Conservation (phyloP, 2,329 filamentous ascomycete genomes). For the Graphilbum sp. region DNA sequence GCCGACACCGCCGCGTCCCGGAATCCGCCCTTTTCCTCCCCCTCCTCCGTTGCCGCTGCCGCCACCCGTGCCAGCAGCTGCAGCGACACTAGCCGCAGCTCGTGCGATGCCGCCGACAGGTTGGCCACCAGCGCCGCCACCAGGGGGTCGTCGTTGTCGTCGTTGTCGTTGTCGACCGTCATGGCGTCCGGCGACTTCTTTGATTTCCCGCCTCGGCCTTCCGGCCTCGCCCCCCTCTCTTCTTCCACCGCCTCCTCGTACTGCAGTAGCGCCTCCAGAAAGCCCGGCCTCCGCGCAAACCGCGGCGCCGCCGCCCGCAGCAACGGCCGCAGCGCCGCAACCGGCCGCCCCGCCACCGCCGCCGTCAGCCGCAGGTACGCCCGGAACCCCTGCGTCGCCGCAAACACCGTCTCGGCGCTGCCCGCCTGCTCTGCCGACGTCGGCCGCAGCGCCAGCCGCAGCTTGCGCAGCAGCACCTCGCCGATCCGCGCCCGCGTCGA, state of each 20-base stretch:
- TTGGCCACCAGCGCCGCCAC: slow-evolving; percentile 53
- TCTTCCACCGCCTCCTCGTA: no score
- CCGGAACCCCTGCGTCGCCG: slow-evolving; percentile 58
- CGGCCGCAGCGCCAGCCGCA: slow-evolving; percentile 47
- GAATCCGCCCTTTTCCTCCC: not conserved
- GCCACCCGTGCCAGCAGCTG: slow-evolving; percentile 40
- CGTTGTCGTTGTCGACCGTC: slow-evolving; percentile 16
- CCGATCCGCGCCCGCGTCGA: slow-evolving; percentile 51
- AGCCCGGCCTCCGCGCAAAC: slow-evolving; percentile 50
- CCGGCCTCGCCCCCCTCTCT: no score
- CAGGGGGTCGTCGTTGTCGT: slow-evolving; percentile 44
- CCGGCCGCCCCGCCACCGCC: slow-evolving; percentile 34
- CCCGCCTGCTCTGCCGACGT: slow-evolving; percentile 32
- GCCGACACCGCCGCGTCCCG: slow-evolving; percentile 17
- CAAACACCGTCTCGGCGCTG: slow-evolving; percentile 53
- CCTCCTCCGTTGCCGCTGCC: not conserved
- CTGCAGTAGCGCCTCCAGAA: slow-evolving; percentile 42
- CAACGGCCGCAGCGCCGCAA: slow-evolving; percentile 45
- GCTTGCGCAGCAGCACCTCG: slow-evolving; percentile 46
- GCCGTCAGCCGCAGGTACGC: slow-evolving; percentile 53
- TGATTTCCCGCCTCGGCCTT: no score
- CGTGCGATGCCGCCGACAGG: slow-evolving; percentile 58
- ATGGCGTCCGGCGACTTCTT: no score
- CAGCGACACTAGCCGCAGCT: slow-evolving; percentile 56
- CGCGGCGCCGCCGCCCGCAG: slow-evolving; percentile 49